These are phyloP conservation scores for Gracilaria domingensis DNA, from an alignment of 23 red algal genomes.

Conservation along the genomic window DNA sequence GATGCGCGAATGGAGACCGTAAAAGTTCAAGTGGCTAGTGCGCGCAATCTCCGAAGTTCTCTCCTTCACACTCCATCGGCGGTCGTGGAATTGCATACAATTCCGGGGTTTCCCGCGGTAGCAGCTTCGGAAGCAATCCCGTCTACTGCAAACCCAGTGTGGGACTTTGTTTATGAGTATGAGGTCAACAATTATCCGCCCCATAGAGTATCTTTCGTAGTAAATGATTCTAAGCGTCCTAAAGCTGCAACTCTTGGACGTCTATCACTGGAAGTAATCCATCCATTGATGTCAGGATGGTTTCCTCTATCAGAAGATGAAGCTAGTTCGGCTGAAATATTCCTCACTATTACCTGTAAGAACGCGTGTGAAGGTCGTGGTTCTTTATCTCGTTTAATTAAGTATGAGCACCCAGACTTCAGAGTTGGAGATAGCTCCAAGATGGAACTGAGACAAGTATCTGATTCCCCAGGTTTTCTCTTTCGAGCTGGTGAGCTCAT, in stretches of 20 bases:
- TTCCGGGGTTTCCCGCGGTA: background rate
- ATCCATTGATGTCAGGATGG: conserved; percentile 18
- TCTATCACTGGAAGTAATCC: background rate
- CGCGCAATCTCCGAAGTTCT: conserved; percentile 12
- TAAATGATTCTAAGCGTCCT: background rate
- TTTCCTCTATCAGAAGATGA: conserved; percentile 20
- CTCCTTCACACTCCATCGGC: conserved; percentile 19
- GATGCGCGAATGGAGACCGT: background rate
- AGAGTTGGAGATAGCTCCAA: background rate
- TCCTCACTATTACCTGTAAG: conserved; percentile 7
- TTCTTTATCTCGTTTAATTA: background rate
- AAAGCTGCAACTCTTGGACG: conserved; percentile 2
- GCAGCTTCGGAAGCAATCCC: conserved; percentile 1
- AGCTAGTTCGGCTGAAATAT: conserved; percentile 13
- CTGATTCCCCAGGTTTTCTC: conserved; percentile 23
- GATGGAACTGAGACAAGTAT: conserved; percentile 38
- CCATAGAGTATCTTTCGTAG: background rate
- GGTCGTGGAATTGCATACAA: conserved; percentile 29
- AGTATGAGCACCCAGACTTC: background rate
- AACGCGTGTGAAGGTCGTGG: conserved; percentile 5
- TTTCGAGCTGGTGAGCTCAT: conserved; percentile 58
- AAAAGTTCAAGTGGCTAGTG: background rate
- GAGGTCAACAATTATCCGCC: conserved; percentile 21
- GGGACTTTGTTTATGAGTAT: conserved; percentile 25
- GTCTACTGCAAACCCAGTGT: conserved; percentile 20